Conservation (phyloP, 192 early-diverging fungal species). For the Entomortierella chlamydospora region DNA sequence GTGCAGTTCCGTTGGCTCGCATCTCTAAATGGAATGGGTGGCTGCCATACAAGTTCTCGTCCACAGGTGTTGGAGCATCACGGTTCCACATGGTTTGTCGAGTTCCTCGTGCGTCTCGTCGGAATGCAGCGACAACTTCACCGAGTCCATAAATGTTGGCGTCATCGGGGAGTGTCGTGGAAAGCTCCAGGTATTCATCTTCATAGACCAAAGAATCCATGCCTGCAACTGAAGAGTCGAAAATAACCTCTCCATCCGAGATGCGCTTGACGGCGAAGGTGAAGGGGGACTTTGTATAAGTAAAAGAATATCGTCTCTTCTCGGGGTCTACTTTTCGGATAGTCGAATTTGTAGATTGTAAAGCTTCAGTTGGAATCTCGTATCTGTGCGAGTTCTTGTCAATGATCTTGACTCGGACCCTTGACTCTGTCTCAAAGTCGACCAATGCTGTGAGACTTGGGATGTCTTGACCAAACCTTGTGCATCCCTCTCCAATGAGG, state of each 20-base stretch:
- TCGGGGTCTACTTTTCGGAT: conserved; percentile 11
- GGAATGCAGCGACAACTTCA: conserved; percentile 66
- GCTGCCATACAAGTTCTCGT: conserved; percentile 72
- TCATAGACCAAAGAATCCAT: conserved; percentile 68
- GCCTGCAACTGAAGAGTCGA: conserved; percentile 50
- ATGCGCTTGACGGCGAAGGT: conserved; percentile 56
- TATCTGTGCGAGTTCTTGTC: conserved; percentile 51
- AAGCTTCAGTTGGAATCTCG: conserved; percentile 54
- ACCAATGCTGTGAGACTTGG: conserved; percentile 56
- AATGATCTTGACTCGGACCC: conserved; percentile 65
- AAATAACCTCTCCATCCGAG: conserved; percentile 51
- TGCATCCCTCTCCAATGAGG: conserved; percentile 10
- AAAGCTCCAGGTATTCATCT: conserved; percentile 75
- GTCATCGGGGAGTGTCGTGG: conserved; percentile 61
- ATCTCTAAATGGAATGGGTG: conserved; percentile 76
- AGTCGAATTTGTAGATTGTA: conserved; percentile 36
- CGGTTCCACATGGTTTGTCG: conserved; percentile 34
- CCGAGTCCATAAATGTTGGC: conserved; percentile 79
- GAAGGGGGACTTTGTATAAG: conserved; percentile 53
- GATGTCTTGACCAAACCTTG: conserved; percentile 61
- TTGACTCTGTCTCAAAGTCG: conserved; percentile 61
- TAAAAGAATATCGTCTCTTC: conserved; percentile 51
- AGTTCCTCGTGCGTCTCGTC: conserved; percentile 58
- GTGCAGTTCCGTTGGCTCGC: conserved; percentile 52
- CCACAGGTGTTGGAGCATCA: conserved; percentile 57